These are phyloP conservation scores for Sphenostylis stenocarpa DNA, from an alignment of 306 rosid genomes.

Conservation along the genomic window DNA sequence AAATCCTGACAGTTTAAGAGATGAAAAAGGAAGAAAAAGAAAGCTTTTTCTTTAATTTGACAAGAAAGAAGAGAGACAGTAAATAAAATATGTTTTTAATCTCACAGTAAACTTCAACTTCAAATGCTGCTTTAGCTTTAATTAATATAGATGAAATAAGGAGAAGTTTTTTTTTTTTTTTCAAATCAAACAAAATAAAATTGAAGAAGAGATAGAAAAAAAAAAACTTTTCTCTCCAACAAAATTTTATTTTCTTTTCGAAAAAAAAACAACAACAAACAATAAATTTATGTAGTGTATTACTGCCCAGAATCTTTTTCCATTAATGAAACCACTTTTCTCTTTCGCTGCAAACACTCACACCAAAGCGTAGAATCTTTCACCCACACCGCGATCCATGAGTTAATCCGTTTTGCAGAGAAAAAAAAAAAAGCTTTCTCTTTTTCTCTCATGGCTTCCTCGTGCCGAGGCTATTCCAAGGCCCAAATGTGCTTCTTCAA, in stretches of 20 bases:
- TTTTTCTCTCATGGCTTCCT: slow-evolving; percentile 34
- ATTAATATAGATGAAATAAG: no score
- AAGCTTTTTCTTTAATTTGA: no score
- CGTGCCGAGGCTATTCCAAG: slow-evolving; percentile 39
- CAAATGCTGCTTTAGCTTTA: no score
- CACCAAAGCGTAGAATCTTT: neutral
- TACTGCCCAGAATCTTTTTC: neutral
- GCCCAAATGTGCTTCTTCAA: slow-evolving; percentile 54
- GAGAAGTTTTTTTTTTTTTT: no score
- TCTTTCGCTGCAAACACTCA: neutral
- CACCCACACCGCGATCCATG: neutral
- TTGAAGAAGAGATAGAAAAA: neutral
- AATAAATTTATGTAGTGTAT: neutral
- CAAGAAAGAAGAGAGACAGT: no score
- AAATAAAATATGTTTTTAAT: no score
- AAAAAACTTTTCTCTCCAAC: neutral
- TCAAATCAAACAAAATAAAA: no score
- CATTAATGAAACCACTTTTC: neutral
- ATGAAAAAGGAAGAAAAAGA: no score
- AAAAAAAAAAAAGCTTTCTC: neutral
- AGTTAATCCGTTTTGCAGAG: neutral
- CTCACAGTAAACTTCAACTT: no score
- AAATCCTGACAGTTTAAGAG: no score
- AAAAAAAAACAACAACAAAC: neutral
- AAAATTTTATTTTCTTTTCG: no score